Evolutionary conservation across 345 rosid genomes (phyloP).

Genomic region (Eucalyptus cloeziana): DNA sequence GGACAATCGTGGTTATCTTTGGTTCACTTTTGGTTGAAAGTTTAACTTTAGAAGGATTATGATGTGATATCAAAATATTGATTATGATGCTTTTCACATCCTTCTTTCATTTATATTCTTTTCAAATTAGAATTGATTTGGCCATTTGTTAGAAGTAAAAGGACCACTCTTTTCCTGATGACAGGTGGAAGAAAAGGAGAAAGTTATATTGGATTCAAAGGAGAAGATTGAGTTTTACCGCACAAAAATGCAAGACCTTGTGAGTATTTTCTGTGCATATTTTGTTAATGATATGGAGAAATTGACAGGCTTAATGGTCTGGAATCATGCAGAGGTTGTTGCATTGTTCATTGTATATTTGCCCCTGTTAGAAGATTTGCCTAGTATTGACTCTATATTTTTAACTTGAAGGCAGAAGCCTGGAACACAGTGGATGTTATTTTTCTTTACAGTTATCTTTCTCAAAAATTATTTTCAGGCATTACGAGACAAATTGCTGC

Average conservation of each 20-base stretch:
- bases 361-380: not conserved
- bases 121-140: not conserved
- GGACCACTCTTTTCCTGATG: not conserved
- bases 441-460: not conserved
- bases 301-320: not conserved
- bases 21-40: not conserved
- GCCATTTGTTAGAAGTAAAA: not conserved
- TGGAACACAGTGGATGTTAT: not conserved
- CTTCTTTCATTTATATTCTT: not conserved
- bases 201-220: constrained; percentile 65
- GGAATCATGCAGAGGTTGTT: not conserved
- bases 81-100: not conserved
- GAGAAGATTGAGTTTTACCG: constrained; percentile 95
- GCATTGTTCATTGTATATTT: not conserved
- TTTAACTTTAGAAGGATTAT: not conserved
- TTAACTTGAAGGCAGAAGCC: not conserved
- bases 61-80: not conserved
- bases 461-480: not conserved
- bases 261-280: constrained; percentile 32
- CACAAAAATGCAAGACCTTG: constrained; percentile 92
- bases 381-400: not conserved
- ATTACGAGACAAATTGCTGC: not conserved
- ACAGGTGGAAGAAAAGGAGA: constrained; percentile 45
- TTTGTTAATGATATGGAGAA: not conserved
- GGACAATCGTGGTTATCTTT: not conserved